phyloP scores from a whole-genome alignment of 2,329 filamentous ascomycete genomes.

The Coniella lustricola region DNA sequence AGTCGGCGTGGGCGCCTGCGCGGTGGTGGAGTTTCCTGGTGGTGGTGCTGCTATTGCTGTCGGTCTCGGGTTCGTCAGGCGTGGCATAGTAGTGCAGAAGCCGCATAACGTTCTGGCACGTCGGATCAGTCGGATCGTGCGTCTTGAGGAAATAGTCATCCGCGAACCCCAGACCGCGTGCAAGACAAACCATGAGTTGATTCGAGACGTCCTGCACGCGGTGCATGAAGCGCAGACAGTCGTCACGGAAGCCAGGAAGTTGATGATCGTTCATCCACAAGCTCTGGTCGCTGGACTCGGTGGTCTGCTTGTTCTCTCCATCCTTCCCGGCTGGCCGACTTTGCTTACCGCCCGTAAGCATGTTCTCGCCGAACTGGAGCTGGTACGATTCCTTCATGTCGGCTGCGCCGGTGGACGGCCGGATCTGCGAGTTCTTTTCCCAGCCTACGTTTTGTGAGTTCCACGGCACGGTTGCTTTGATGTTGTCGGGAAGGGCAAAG shows the following conservation, averaged over 20 bases:
- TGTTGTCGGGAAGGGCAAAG: conserved; percentile 41
- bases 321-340: conserved; percentile 9
- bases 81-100: conserved; percentile 26
- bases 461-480: conserved; percentile 45
- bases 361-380: conserved; percentile 40
- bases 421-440: conserved; percentile 49
- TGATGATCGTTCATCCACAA: conserved; percentile 26
- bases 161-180: conserved; percentile 43
- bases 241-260: conserved; percentile 41
- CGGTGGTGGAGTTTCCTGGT: conserved; percentile 36
- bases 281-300: conserved; percentile 13
- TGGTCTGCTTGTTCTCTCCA: too few relatives aligned
- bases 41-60: background rate
- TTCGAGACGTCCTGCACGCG: conserved; percentile 38
- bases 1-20: conserved; percentile 52
- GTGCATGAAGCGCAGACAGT: conserved; percentile 27
- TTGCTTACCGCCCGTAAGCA: conserved; percentile 19
- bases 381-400: conserved; percentile 54
- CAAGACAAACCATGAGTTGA: conserved; percentile 48
- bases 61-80: conserved; percentile 1
- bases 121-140: conserved; percentile 39
- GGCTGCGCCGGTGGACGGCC: conserved; percentile 46
- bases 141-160: conserved; percentile 47
- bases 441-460: conserved; percentile 44
- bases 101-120: conserved; percentile 46